These are phyloP conservation scores for Quercus berberidifolia DNA, from an alignment of 306 rosid genomes.

Conservation along the genomic window DNA sequence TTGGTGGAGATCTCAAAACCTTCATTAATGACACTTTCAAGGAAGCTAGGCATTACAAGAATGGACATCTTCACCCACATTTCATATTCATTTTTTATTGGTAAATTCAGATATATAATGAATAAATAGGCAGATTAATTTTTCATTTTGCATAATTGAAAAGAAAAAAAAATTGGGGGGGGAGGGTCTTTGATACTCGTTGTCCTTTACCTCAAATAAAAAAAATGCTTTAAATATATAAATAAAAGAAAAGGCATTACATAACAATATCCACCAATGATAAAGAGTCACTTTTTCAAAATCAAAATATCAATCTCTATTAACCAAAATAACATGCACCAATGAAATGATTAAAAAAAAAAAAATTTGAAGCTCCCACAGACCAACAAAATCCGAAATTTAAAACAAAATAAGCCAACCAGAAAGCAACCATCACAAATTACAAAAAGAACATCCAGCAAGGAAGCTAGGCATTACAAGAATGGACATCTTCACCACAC, in stretches of 20 bases:
- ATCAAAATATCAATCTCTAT: background rate
- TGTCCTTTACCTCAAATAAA: background rate
- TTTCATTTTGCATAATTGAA: no score
- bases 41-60: background rate
- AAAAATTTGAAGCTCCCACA: no score
- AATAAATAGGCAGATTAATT: background rate
- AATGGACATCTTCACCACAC: no score
- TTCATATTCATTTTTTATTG: no score
- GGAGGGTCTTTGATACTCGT: background rate
- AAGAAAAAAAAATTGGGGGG: background rate
- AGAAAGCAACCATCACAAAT: no score
- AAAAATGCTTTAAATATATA: background rate
- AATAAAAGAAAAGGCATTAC: background rate
- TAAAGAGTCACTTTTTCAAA: background rate
- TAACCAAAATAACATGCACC: background rate
- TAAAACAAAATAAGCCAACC: no score
- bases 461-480: no score
- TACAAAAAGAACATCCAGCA: no score
- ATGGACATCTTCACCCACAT: no score
- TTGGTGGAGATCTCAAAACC: background rate
- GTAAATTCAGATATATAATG: no score
- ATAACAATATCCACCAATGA: constrained; percentile 77
- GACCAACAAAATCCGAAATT: no score
- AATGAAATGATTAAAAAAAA: no score
- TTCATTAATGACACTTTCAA: background rate